Conservation (phyloP, 2,329 filamentous ascomycete genomes). For the Claviceps fusiformis region DNA sequence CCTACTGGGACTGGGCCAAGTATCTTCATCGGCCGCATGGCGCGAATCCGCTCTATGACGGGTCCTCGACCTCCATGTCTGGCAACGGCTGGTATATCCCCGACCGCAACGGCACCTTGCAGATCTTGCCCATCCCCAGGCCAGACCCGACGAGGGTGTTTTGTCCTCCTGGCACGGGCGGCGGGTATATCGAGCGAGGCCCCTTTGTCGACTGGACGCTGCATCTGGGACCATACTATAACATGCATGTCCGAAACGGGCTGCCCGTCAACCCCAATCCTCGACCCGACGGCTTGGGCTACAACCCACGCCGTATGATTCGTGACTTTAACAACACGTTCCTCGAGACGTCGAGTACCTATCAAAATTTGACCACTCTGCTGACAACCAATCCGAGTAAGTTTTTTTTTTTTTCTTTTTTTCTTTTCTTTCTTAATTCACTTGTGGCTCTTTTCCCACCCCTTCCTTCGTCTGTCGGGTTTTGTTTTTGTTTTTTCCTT, state of each 20-base stretch:
- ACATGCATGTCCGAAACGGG: not conserved
- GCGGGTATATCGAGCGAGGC: slow-evolving; percentile 4
- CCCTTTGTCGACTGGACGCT: not conserved
- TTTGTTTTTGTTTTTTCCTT: too few species aligned
- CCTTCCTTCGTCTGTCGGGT: too few species aligned
- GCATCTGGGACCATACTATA: slow-evolving; percentile 1
- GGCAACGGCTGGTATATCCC: slow-evolving; percentile 1
- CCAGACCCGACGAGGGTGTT: not conserved
- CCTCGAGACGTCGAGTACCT: not conserved
- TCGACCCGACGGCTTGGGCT: not conserved
- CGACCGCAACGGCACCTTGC: not conserved
- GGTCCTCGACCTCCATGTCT: slow-evolving; percentile 1
- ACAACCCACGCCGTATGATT: slow-evolving; percentile 6
- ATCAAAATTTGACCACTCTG: not conserved
- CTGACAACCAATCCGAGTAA: not conserved
- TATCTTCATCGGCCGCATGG: not conserved
- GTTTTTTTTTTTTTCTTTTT: not conserved
- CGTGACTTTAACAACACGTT: slow-evolving; percentile 1
- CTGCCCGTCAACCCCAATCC: not conserved
- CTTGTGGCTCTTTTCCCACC: too few species aligned
- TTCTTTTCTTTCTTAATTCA: not conserved
- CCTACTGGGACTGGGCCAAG: slow-evolving; percentile 4
- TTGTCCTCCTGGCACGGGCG: slow-evolving; percentile 1
- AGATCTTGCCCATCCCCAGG: not conserved
- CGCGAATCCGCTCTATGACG: slow-evolving; percentile 2